Evolutionary conservation across 352 stramenopile genomes (phyloP), one percentile per base, ranked within the genome.

Genomic region (Thalassiosira exigua): DNA sequence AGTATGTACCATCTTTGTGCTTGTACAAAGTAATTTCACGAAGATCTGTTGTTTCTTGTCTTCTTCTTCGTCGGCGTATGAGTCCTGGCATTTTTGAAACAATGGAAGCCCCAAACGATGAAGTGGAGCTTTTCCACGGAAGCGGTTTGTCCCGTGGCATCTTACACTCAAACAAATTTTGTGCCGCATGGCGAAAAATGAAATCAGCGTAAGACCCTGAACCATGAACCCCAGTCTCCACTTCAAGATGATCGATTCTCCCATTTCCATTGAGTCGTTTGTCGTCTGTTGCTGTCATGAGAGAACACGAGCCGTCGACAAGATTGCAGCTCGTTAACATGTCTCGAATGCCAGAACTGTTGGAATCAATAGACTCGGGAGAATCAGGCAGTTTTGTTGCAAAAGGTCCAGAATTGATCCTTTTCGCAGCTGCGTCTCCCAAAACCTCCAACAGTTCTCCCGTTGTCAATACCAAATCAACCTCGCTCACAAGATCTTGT

Each of bases 391-490:
- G n/a, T n/a, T n/a, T n/a, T n/a, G n/a, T n/a, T n/a, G n/a, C n/a
- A n/a, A n/a, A n/a, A n/a, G n/a, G n/a, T n/a, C n/a, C n/a, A n/a
- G n/a, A n/a, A n/a, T n/a, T n/a, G n/a, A n/a, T n/a, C n/a, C n/a
- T n/a, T n/a, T n/a, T n/a, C 50, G 66, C 54, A 24, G 60, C 53
- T 12, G 61, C 33, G 44, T 84, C 69, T 53, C 11, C 66, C 41
- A 95, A 71, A 64, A 95, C 46, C 32, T 92, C 73, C 1, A 92
- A 66, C 9, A 95, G 81, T 75, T 96, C 93, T 24, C 71, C 73
- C 4, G 92, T 95, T 12, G 91, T 95, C 22, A 99, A 91, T 29
- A 98, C 96, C 46, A 96, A 96, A 82, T 99, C 96, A 11, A 99
- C 96, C 69, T 84, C 75, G 22, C 71, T 71, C 39, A 79, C 57